Base-by-base conservation (phyloP, 139 green algal genomes). In the Coccomyxa sp. region DNA sequence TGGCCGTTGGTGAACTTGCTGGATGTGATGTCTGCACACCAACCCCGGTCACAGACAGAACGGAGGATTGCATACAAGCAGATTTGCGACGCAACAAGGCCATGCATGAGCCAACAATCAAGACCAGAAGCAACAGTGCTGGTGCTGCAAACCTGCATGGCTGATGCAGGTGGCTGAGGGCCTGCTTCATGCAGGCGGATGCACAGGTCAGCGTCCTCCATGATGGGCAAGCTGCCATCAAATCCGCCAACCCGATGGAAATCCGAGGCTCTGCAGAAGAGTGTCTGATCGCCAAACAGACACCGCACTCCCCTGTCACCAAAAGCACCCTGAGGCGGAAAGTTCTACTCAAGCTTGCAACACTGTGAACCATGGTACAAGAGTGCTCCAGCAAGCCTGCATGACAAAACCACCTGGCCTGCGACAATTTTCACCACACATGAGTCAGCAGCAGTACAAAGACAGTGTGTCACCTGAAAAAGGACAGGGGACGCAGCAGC, bases 131-230 rank as follows among this genome's bases (percentile, higher is more conserved):
- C 38, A 51, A 11, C 7, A 51, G 3, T 3, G 38, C 38, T 51
- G 38, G 38, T 7, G 38, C 38, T 51, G 38, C 38, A 51, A 51
- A 51, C 38, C 38, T 51, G 38, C 38, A 51, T 7, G 38, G 38
- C 38, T 51, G 38, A 51, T 51, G 38, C 38, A 51, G 38, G 38
- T 51, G 38, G 38, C 38, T 51, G 38, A 51, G 86, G 85, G 13
- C 88, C 90, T 30, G 78, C 81, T 86, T 84, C 79, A 79, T 95
- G 91, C 88, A 96, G 82, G 17, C 83, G 68, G 15, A 95, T 78
- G 87, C 91, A 94, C 75, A 97, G 85, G 87, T 96, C 93, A 1
- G 86, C 89, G 67, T 96, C 93, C 85, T 97, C 93, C 94, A 97
- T 97, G 75, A 97, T 94, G 32, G 86, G 84, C 32, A 93, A 78